Evolutionary conservation across 176 grass and related monocot species (phyloP).

Genomic region (Typha latifolia): DNA sequence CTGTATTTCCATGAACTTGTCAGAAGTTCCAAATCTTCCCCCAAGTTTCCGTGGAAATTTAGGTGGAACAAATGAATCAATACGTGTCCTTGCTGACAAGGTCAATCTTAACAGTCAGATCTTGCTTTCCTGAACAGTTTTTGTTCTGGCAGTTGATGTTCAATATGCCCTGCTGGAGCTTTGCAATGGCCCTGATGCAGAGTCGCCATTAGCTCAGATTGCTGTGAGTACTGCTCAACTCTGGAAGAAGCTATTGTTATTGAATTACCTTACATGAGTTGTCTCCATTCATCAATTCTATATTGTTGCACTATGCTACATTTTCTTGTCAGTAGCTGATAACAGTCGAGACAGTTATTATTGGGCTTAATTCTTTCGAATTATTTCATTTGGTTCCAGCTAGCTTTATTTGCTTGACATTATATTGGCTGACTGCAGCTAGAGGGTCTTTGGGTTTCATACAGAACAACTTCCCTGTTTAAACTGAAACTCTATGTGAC

Average conservation of each 20-base stretch:
- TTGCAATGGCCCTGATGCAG: slow-evolving; percentile 66
- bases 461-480: slow-evolving; percentile 77
- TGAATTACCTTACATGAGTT: neutral
- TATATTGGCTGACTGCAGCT: slow-evolving; percentile 39
- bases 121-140: slow-evolving; percentile 54
- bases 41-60: slow-evolving; percentile 83
- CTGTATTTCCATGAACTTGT: slow-evolving; percentile 80
- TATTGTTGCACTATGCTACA: neutral
- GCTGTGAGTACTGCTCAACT: slow-evolving; percentile 44
- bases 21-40: slow-evolving; percentile 75
- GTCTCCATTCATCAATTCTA: neutral
- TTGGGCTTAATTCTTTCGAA: neutral
- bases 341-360: neutral
- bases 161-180: slow-evolving; percentile 76
- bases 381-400: neutral
- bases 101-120: slow-evolving; percentile 80
- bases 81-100: slow-evolving; percentile 85
- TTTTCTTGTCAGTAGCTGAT: neutral
- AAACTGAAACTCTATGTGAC: slow-evolving; percentile 86
- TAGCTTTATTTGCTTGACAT: slow-evolving; percentile 4
- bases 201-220: slow-evolving; percentile 72
- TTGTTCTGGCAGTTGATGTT: slow-evolving; percentile 72
- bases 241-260: neutral
- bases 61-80: slow-evolving; percentile 73
- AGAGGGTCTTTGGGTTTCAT: slow-evolving; percentile 96